Evolutionary conservation across 2,329 filamentous ascomycete species (phyloP).

Genomic region (Trichoderma arundinaceum): DNA sequence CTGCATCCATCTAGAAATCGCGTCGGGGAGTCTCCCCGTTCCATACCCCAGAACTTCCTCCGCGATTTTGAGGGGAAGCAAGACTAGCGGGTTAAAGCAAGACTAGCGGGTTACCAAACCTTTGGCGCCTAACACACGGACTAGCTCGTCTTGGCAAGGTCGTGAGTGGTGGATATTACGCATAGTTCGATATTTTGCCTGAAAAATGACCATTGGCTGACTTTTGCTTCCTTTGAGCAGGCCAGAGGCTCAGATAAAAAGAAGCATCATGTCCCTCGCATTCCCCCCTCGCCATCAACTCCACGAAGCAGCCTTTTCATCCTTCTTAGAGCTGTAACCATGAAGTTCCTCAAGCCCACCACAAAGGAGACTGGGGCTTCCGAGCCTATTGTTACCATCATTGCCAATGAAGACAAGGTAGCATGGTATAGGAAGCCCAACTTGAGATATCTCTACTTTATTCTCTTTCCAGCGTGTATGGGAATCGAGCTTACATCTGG

Average conservation of each 20-base stretch:
- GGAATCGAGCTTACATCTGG: slow-evolving; percentile 18
- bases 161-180: neutral
- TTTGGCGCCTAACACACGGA: neutral
- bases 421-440: slow-evolving; percentile 20
- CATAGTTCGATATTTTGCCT: neutral
- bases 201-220: too few species aligned
- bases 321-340: neutral
- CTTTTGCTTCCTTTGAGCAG: too few species aligned
- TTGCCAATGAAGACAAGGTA: slow-evolving; percentile 17
- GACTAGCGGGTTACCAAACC: neutral
- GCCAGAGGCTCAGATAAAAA: too few species aligned
- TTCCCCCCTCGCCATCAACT: too few species aligned
- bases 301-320: neutral
- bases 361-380: slow-evolving; percentile 18
- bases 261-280: too few species aligned
- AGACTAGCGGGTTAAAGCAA: neutral
- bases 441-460: slow-evolving; percentile 12
- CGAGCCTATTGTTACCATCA: slow-evolving; percentile 9
- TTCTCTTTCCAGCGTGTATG: slow-evolving; percentile 23
- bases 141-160: slow-evolving; percentile 17
- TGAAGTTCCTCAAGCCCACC: slow-evolving; percentile 4
- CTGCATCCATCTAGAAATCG: neutral
- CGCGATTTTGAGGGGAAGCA: slow-evolving; percentile 17
- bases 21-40: slow-evolving; percentile 14
- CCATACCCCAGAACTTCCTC: slow-evolving; percentile 14